Evolutionary conservation across 1,284 basidiomycete species (phyloP).

Genomic region (Rhodofomes roseus): DNA sequence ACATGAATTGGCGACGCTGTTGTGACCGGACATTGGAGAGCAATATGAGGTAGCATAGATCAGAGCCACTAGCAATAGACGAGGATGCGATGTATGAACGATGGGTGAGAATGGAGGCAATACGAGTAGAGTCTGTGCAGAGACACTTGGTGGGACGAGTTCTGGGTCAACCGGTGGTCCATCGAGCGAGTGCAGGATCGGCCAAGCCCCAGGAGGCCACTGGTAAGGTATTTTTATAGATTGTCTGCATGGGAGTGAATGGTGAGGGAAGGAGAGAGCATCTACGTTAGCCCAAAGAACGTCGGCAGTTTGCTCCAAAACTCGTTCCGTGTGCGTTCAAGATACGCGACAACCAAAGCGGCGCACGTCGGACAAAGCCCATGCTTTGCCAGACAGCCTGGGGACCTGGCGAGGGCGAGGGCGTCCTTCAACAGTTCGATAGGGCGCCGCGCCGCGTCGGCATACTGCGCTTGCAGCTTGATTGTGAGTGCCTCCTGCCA

Average conservation of each 20-base stretch:
- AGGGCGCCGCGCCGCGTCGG: not conserved
- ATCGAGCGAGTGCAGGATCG: no score
- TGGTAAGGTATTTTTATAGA: no score
- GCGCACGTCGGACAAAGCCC: not conserved
- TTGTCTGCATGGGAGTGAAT: no score
- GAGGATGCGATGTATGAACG: no score
- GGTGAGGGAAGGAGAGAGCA: not conserved
- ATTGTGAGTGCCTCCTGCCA: not conserved
- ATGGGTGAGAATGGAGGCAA: no score
- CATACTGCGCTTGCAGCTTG: not conserved
- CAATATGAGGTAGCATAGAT: not conserved
- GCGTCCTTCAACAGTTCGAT: slow-evolving; percentile 5
- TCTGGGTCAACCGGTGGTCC: no score
- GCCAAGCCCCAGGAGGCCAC: no score
- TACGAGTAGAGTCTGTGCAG: no score
- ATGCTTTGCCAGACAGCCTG: not conserved
- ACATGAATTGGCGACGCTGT: no score
- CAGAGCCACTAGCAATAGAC: no score
- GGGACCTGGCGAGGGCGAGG: not conserved
- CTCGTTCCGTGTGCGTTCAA: not conserved
- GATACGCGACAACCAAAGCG: not conserved
- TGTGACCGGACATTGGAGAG: no score
- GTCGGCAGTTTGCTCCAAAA: slow-evolving; percentile 3
- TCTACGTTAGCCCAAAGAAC: slow-evolving; percentile 3
- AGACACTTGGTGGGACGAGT: no score